Conservation (phyloP, 2,329 filamentous ascomycete genomes). For the Diaporthe ampelina region DNA sequence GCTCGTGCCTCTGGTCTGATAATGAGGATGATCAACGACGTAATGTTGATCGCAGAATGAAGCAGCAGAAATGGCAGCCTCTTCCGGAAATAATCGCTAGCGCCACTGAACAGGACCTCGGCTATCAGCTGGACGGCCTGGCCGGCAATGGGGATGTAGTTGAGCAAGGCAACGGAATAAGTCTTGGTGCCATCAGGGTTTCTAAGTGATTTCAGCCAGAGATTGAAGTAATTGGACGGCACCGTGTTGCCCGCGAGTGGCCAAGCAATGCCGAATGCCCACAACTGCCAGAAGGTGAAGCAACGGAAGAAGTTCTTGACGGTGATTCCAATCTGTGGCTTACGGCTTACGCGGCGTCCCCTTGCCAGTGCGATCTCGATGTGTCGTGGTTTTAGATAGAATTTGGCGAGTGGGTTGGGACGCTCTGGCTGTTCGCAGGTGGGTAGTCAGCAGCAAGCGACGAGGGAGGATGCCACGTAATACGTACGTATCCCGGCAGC, state of each 20-base stretch:
- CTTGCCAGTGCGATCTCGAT: constrained; percentile 34
- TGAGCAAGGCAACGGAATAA: constrained; percentile 34
- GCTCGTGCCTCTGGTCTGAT: constrained; percentile 16
- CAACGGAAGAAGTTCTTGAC: constrained; percentile 34
- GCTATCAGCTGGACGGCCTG: constrained; percentile 34
- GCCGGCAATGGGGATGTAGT: constrained; percentile 36
- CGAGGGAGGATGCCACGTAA: too few relatives aligned
- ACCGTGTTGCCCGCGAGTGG: constrained; percentile 28
- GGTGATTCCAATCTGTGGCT: constrained; percentile 33
- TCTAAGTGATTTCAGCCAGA: constrained; percentile 36
- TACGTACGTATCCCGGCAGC: constrained; percentile 27
- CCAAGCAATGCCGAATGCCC: constrained; percentile 31
- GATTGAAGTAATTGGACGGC: constrained; percentile 37
- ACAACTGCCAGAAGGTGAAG: constrained; percentile 37
- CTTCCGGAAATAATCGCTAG: constrained; percentile 24
- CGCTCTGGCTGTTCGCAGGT: constrained; percentile 18
- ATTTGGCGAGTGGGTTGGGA: constrained; percentile 30
- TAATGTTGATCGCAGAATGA: constrained; percentile 35
- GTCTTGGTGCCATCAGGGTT: constrained; percentile 30
- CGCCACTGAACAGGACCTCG: constrained; percentile 32
- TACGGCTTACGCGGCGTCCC: constrained; percentile 29
- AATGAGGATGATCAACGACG: constrained; percentile 27
- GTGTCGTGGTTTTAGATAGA: constrained; percentile 36
- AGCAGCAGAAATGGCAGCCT: constrained; percentile 31
- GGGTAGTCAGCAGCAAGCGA: neutral